A percentile compares a stretch with the other conserved stretches of the same genome.
These are phyloP conservation scores for Nakazawaea anatomiae DNA, from an alignment of 805 yeast genomes.

Conservation along the genomic window DNA sequence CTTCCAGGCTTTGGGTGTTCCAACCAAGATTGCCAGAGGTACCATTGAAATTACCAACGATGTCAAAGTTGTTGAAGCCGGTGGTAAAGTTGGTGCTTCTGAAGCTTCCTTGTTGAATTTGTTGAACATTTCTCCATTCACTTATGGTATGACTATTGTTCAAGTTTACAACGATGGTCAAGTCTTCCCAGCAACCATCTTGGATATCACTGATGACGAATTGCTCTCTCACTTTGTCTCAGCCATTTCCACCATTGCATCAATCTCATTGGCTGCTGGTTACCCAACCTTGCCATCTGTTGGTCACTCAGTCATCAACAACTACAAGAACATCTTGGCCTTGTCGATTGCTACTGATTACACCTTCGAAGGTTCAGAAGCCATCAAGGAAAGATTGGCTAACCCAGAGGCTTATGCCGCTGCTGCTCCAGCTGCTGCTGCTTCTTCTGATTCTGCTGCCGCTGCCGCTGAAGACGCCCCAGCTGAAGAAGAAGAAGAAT, in stretches of 20 bases:
- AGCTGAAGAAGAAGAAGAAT: conserved; percentile 61
- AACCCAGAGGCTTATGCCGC: conserved; percentile 99
- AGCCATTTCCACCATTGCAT: conserved; percentile 91
- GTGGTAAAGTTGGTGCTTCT: conserved; percentile 93
- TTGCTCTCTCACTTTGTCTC: conserved; percentile 86
- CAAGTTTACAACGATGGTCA: conserved; percentile 99
- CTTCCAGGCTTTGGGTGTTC: conserved; percentile 99
- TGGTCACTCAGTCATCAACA: conserved; percentile 97
- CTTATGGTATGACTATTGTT: conserved; percentile 94
- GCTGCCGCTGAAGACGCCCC: conserved; percentile 72
- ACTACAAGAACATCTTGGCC: conserved; percentile 98
- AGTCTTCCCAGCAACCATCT: conserved; percentile 92
- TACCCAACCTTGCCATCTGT: conserved; percentile 99
- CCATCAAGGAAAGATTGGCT: conserved; percentile 98
- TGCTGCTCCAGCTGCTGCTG: conserved; percentile 94
- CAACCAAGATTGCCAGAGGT: conserved; percentile 99
- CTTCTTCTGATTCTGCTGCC: conserved; percentile 53
- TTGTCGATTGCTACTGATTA: conserved; percentile 97
- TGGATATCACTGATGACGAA: conserved; percentile 98
- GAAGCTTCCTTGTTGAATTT: conserved; percentile 98
- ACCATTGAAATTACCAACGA: conserved; percentile 98
- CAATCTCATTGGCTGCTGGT: conserved; percentile 94
- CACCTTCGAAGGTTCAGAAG: conserved; percentile 99
- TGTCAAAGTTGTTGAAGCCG: conserved; percentile 88
- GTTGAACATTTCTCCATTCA: conserved; percentile 99